A percentile compares a stretch with the other conserved stretches of the same genome.
Conservation (phyloP, 306 rosid species). For the Trifolium fragiferum region DNA sequence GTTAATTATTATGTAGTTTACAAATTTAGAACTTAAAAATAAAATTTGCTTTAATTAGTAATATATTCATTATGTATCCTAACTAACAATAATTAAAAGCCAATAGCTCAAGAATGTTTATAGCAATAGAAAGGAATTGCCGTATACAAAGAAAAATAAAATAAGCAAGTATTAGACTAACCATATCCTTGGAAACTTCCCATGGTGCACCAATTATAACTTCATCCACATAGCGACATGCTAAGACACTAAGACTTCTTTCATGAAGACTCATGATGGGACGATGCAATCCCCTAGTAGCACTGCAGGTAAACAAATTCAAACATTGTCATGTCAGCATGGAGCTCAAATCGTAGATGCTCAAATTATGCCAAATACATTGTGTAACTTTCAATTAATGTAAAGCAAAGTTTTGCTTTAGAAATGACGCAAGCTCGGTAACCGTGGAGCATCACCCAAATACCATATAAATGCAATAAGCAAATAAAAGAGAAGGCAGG, state of each 20-base stretch:
- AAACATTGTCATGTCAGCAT: background rate
- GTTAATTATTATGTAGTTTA: constrained; percentile 4
- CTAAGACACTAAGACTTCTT: constrained; percentile 96
- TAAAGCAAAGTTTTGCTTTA: constrained; percentile 22
- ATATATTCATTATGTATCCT: constrained; percentile 13
- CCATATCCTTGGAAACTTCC: constrained; percentile 91
- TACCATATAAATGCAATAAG: constrained; percentile 7
- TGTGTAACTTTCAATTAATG: constrained; percentile 7
- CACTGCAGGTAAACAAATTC: constrained; percentile 49
- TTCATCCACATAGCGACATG: constrained; percentile 96
- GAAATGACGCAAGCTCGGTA: constrained; percentile 19
- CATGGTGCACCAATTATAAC: constrained; percentile 98
- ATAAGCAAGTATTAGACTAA: constrained; percentile 46
- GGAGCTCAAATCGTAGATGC: background rate
- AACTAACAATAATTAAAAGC: constrained; percentile 1
- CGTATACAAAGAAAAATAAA: constrained; percentile 5
- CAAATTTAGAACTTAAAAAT: background rate
- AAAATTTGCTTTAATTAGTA: background rate
- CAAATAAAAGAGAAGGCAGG: background rate
- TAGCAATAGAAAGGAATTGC: constrained; percentile 33
- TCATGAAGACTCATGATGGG: constrained; percentile 99
- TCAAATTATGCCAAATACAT: constrained; percentile 29
- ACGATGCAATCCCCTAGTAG: constrained; percentile 88
- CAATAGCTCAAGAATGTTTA: constrained; percentile 3
- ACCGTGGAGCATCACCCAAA: constrained; percentile 23